These are phyloP conservation scores for Solanum hybrid DNA, from an alignment of 305 asterid genomes.

Conservation along the genomic window DNA sequence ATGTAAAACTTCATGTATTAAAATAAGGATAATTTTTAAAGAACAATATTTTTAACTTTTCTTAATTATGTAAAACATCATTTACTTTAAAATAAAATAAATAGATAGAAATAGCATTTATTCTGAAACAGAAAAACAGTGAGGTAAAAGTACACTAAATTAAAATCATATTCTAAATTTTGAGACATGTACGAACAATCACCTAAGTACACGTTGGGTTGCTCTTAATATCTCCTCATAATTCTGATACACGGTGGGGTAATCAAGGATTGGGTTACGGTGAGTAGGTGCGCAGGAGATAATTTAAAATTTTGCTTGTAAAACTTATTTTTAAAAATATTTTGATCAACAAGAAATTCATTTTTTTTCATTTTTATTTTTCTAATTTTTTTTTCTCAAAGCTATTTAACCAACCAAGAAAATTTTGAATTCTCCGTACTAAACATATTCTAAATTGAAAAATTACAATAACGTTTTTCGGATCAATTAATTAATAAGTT, in stretches of 20 bases:
- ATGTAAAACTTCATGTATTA: background rate
- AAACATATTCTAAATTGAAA: background rate
- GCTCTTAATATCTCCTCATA: background rate
- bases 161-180: background rate
- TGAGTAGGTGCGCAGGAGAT: background rate
- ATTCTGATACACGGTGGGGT: background rate
- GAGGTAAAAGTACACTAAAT: background rate
- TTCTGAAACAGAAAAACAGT: background rate
- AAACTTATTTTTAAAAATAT: background rate
- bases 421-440: background rate
- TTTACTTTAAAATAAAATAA: too few species aligned
- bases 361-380: background rate
- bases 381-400: too few species aligned
- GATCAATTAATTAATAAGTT: background rate
- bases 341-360: background rate
- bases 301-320: background rate
- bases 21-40: background rate
- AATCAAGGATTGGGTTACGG: background rate
- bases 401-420: background rate
- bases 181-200: background rate
- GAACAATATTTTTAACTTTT: too few species aligned
- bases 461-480: background rate
- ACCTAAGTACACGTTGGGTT: background rate
- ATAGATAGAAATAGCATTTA: too few species aligned
- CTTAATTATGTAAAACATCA: background rate